Evolutionary conservation across 257 asterid species (phyloP), one percentile per base, ranked within the genome.

Genomic region (Ilex aquifolium): DNA sequence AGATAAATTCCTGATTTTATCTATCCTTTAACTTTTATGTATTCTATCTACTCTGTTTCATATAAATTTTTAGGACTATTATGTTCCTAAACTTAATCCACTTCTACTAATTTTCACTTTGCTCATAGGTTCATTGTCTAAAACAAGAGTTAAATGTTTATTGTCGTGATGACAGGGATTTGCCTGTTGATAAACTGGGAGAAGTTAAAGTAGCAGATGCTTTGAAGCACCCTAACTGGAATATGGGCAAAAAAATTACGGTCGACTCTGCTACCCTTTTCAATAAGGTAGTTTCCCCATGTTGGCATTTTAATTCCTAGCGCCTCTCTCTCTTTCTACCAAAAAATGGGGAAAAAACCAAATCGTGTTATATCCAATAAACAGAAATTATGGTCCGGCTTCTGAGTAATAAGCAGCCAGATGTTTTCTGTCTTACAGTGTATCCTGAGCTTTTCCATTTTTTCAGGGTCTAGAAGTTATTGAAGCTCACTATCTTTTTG

Each of bases 221-320:
- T 73, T 76, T 93, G 69, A 93, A 93, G 88, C 99, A 93, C 76
- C 99, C 99, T 3, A 93, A 90, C 74, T 93, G 99, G 99, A 90
- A 79, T 76, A 93, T 93, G 99, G 99, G 99, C 4, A 93, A 93
- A 60, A 93, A 93, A 76, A 90, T 93, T 51, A 93, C 99, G 0
- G 99, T 93, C 27, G 99, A 93, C 83, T 93, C 99, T 13, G 99
- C 99, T 48, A 93, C 99, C 29, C 94, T 93, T 64, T 93, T 93
- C 74, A 93, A 93, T 78, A 93, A 93, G 99, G 99, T 87, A 68
- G 49, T 59, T 29, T 60, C n/a, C 63, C n/a, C 2, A 4, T 53
- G n/a, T 15, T 10, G 6, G 52, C 52, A 46, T 46, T 46, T 46
- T 14, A 46, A 10, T 44, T 27, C 39, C 13, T 32, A 44, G 9